Evolutionary conservation across 2,329 filamentous ascomycete species (phyloP).

Genomic region (Fusarium transvaalense): DNA sequence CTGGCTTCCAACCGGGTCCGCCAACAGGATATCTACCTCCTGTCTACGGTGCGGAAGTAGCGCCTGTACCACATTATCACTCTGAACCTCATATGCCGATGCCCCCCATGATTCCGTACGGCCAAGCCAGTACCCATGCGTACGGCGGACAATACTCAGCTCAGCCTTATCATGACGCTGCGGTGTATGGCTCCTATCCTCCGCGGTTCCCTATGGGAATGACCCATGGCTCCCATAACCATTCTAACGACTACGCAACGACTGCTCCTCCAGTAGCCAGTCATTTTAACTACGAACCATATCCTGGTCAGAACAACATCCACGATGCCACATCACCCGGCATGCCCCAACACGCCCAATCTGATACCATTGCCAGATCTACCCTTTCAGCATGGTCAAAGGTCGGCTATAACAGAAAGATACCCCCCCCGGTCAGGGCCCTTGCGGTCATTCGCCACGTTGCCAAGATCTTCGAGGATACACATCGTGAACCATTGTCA

Average conservation of each 20-base stretch:
- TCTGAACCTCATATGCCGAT: slow-evolving; percentile 20
- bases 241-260: slow-evolving; percentile 14
- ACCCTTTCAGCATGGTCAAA: slow-evolving; percentile 73
- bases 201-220: slow-evolving; percentile 10
- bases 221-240: slow-evolving; percentile 9
- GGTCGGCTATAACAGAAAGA: slow-evolving; percentile 69
- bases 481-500: slow-evolving; percentile 68
- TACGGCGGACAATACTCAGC: slow-evolving; percentile 28
- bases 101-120: slow-evolving; percentile 13
- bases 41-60: slow-evolving; percentile 28
- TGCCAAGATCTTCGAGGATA: slow-evolving; percentile 67
- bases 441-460: slow-evolving; percentile 74
- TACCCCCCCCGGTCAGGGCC: slow-evolving; percentile 72
- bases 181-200: slow-evolving; percentile 31
- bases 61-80: slow-evolving; percentile 16
- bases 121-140: slow-evolving; percentile 16
- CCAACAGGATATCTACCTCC: slow-evolving; percentile 32
- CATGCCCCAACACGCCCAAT: slow-evolving; percentile 57
- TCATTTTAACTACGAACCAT: slow-evolving; percentile 15
- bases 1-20: slow-evolving; percentile 22
- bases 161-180: slow-evolving; percentile 27
- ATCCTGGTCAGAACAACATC: slow-evolving; percentile 9
- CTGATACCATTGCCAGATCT: slow-evolving; percentile 66
- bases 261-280: slow-evolving; percentile 1
- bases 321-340: slow-evolving; percentile 4